phyloP scores from a whole-genome alignment of 768 basidiomycete genomes.

The Rhodotorula graminis region DNA sequence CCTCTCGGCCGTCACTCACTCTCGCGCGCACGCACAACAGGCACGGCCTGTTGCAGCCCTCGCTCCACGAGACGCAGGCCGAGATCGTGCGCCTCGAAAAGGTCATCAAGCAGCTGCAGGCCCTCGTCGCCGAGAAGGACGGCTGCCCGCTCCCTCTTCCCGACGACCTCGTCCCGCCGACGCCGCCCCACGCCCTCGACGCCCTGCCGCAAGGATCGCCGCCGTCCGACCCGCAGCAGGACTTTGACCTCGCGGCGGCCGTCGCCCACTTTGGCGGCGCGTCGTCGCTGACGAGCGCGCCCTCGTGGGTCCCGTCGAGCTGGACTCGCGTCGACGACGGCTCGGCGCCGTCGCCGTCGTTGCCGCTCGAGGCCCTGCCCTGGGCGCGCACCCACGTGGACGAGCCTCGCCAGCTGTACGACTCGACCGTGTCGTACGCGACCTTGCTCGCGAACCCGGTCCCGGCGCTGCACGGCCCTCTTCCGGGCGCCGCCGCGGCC shows the following conservation, averaged over 20 bases:
- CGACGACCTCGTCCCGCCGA: not conserved
- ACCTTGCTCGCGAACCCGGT: not conserved
- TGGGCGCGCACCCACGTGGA: not conserved
- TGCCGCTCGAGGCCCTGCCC: not conserved
- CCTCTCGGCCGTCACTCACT: too few relatives aligned
- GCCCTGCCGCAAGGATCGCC: not conserved
- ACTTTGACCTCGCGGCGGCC: too few relatives aligned
- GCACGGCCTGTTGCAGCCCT: not conserved
- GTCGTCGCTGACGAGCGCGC: too few relatives aligned
- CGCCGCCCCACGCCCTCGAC: not conserved
- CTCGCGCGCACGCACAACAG: not conserved
- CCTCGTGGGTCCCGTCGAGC: too few relatives aligned
- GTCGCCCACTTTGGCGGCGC: too few relatives aligned
- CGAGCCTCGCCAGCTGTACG: not conserved
- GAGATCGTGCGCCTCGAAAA: constrained; percentile 5
- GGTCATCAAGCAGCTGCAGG: constrained; percentile 2
- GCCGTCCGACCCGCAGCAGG: not conserved
- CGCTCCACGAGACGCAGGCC: not conserved
- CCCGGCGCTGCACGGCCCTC: not conserved
- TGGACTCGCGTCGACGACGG: too few relatives aligned
- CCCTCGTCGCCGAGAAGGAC: constrained; percentile 3
- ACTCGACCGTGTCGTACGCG: not conserved
- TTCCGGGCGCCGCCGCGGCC: not conserved
- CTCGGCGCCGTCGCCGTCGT: too few relatives aligned
- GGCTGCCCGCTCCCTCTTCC: not conserved